Conservation (phyloP, 2,329 filamentous ascomycete species). For the Aquanectria penicillioides region DNA sequence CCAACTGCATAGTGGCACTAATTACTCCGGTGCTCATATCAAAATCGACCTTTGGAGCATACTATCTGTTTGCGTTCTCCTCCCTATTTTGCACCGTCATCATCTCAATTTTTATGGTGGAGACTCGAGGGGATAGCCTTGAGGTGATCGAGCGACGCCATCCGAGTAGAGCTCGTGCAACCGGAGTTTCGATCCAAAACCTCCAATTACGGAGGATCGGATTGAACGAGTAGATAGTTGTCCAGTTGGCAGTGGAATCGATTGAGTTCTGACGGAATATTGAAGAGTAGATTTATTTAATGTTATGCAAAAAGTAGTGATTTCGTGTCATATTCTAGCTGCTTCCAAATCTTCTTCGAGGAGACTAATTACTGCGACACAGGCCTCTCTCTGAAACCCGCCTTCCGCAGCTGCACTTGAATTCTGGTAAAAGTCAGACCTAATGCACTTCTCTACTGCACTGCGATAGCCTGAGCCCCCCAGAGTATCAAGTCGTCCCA, state of each 20-base stretch:
- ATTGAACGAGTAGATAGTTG: no score
- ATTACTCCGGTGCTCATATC: constrained; percentile 53
- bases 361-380: not conserved
- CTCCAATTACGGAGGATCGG: no score
- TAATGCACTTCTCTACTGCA: not conserved
- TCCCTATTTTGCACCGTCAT: constrained; percentile 49
- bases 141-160: constrained; percentile 55
- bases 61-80: constrained; percentile 56
- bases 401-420: not conserved
- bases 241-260: no score
- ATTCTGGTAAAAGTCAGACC: not conserved
- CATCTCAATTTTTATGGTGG: constrained; percentile 52
- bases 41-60: constrained; percentile 52
- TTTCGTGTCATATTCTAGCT: not conserved
- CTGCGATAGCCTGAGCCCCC: not conserved
- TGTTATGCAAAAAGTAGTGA: no score
- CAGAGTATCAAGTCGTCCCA: not conserved
- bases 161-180: no score
- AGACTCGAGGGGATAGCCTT: constrained; percentile 53
- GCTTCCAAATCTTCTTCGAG: not conserved
- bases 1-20: constrained; percentile 58
- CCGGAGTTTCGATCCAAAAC: no score
- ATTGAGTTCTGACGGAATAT: no score
- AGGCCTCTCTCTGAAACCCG: not conserved
- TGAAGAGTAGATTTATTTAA: no score